These are phyloP conservation scores for Pseudopithomyces chartarum DNA, from an alignment of 2,329 filamentous ascomycete species.

Conservation along the genomic window DNA sequence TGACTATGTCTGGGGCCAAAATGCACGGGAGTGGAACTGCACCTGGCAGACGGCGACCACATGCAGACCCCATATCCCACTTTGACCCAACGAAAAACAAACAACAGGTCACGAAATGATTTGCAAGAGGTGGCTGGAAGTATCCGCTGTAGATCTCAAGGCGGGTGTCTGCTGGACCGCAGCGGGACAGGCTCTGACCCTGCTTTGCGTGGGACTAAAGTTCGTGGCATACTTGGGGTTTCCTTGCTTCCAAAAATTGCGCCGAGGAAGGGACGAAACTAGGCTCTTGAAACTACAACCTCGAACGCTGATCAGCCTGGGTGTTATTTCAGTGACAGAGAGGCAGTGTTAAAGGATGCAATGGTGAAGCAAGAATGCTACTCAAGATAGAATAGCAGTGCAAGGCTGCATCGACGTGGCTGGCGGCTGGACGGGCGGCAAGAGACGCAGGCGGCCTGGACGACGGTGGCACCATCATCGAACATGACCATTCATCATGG, in stretches of 20 bases:
- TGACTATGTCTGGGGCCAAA: neutral
- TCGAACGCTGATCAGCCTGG: neutral
- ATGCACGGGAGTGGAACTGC: constrained; percentile 4
- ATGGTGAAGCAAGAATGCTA: neutral
- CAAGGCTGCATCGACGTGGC: neutral
- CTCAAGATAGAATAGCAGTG: neutral
- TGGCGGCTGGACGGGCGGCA: neutral
- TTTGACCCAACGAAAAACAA: neutral
- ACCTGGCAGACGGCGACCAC: neutral
- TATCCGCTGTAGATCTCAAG: neutral
- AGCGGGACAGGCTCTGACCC: constrained; percentile 2
- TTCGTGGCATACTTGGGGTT: neutral
- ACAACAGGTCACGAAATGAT: neutral
- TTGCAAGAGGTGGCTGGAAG: neutral
- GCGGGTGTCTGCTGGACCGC: neutral
- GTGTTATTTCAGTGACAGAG: neutral
- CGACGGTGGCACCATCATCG: neutral
- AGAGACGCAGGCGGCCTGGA: neutral
- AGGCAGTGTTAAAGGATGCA: constrained; percentile 3
- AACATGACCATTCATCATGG: neutral
- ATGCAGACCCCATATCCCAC: neutral
- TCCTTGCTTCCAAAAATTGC: constrained; percentile 2
- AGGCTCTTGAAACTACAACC: neutral
- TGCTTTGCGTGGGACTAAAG: neutral
- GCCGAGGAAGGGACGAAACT: neutral